phyloP scores from a whole-genome alignment of 2,329 filamentous ascomycete species.

The Ceratocystis albifundus region DNA sequence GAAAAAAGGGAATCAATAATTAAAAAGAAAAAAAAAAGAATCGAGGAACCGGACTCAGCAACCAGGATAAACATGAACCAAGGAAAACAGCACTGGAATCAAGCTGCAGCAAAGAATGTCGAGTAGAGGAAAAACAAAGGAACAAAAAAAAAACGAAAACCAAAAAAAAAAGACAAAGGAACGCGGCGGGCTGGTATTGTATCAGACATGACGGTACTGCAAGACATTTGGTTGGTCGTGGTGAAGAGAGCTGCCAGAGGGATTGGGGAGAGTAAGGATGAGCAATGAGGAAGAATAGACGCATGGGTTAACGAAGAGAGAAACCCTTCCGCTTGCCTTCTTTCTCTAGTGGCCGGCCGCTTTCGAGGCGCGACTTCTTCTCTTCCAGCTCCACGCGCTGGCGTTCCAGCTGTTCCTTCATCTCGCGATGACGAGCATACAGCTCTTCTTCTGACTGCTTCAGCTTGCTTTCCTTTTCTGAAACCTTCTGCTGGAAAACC shows the following conservation, averaged over 20 bases:
- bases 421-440: conserved; percentile 94
- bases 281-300: conserved; percentile 25
- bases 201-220: conserved; percentile 47
- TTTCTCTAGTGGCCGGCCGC: conserved; percentile 89
- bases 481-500: conserved; percentile 99
- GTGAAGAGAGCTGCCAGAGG: conserved; percentile 31
- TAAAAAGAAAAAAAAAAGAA: conserved; percentile 22
- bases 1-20: conserved; percentile 24
- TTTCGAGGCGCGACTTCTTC: conserved; percentile 94
- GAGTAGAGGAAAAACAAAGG: conserved; percentile 34
- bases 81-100: conserved; percentile 26
- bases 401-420: conserved; percentile 98
- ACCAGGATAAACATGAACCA: conserved; percentile 23
- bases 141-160: conserved; percentile 33
- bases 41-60: conserved; percentile 18
- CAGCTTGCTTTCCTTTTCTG: conserved; percentile 98
- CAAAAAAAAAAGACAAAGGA: conserved; percentile 39
- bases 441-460: conserved; percentile 99
- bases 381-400: conserved; percentile 93
- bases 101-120: conserved; percentile 24
- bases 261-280: conserved; percentile 1
- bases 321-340: conserved; percentile 99
- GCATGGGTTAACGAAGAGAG: conserved; percentile 69
- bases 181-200: conserved; percentile 48
- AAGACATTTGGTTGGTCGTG: conserved; percentile 40